A percentile compares a stretch with the other conserved stretches of the same genome.
These are phyloP conservation scores for Amaranthus palmeri DNA, from an alignment of 148 eudicot genomes.

Conservation along the genomic window DNA sequence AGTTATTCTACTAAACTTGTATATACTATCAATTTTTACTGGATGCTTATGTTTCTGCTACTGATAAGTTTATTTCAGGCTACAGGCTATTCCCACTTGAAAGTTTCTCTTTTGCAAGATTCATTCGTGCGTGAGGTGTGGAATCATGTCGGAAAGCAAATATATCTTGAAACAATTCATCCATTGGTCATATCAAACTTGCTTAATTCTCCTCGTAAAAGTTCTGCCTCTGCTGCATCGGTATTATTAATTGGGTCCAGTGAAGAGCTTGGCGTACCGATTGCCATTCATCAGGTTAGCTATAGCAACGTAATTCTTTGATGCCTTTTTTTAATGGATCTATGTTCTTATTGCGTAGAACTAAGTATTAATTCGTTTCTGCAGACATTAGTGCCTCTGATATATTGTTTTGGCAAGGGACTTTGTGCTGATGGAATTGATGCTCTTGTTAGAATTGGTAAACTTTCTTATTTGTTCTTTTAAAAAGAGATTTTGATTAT, in stretches of 20 bases:
- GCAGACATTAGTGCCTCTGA: constrained; percentile 92
- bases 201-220: constrained; percentile 64
- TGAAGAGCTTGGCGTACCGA: constrained; percentile 93
- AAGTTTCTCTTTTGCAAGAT: constrained; percentile 96
- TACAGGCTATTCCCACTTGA: constrained; percentile 76
- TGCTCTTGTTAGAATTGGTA: constrained; percentile 92
- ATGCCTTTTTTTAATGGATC: constrained; percentile 6
- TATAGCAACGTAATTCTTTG: neutral
- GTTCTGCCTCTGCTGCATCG: constrained; percentile 82
- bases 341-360: constrained; percentile 2
- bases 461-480: constrained; percentile 15
- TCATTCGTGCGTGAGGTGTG: constrained; percentile 92
- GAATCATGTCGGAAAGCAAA: constrained; percentile 73
- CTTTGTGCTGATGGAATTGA: constrained; percentile 83
- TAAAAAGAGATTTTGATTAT: constrained; percentile 6
- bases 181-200: constrained; percentile 73
- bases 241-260: constrained; percentile 91
- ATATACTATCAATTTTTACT: constrained; percentile 5
- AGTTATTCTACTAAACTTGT: constrained; percentile 31
- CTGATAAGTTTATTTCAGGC: constrained; percentile 50
- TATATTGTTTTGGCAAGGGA: constrained; percentile 88
- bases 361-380: constrained; percentile 25
- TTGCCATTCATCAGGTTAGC: constrained; percentile 81
- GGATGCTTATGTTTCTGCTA: constrained; percentile 15
- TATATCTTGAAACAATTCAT: constrained; percentile 70